A percentile compares a stretch with the other conserved stretches of the same genome.
Evolutionary conservation across 1,284 basidiomycete genomes (phyloP).

Genomic region (Sutorius eximius): DNA sequence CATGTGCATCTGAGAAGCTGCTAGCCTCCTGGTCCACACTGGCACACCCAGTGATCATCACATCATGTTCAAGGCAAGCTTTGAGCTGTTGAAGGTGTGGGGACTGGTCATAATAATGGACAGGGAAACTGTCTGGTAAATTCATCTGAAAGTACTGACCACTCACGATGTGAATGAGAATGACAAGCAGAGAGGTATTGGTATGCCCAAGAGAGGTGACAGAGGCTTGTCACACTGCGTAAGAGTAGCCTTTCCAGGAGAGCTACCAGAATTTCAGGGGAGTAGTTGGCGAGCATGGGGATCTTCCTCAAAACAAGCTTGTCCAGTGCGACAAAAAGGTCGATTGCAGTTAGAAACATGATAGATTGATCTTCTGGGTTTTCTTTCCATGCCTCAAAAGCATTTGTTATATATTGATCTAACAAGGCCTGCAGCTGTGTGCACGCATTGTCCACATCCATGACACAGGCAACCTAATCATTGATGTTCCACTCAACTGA

Average conservation of each 20-base stretch:
- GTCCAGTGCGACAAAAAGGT: slow-evolving; percentile 49
- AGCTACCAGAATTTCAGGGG: slow-evolving; percentile 41
- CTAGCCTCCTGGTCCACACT: too few species aligned
- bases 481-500: slow-evolving; percentile 29
- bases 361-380: not conserved
- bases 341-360: slow-evolving; percentile 43
- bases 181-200: slow-evolving; percentile 36
- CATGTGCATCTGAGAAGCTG: too few species aligned
- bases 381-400: too few species aligned
- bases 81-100: not conserved
- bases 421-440: too few species aligned
- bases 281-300: slow-evolving; percentile 43
- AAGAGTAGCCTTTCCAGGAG: slow-evolving; percentile 45
- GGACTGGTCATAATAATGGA: slow-evolving; percentile 4
- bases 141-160: slow-evolving; percentile 22
- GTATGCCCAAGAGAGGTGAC: slow-evolving; percentile 29
- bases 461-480: slow-evolving; percentile 27
- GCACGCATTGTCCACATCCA: slow-evolving; percentile 1
- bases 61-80: not conserved
- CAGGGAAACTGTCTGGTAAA: slow-evolving; percentile 21
- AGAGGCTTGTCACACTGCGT: slow-evolving; percentile 32
- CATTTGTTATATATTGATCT: too few species aligned
- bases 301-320: slow-evolving; percentile 32
- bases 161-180: not conserved
- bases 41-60: too few species aligned